A percentile compares a stretch with the other conserved stretches of the same genome.
Conservation (phyloP, 371 early-diverging fungal genomes). For the Rhizopus stolonifer region DNA sequence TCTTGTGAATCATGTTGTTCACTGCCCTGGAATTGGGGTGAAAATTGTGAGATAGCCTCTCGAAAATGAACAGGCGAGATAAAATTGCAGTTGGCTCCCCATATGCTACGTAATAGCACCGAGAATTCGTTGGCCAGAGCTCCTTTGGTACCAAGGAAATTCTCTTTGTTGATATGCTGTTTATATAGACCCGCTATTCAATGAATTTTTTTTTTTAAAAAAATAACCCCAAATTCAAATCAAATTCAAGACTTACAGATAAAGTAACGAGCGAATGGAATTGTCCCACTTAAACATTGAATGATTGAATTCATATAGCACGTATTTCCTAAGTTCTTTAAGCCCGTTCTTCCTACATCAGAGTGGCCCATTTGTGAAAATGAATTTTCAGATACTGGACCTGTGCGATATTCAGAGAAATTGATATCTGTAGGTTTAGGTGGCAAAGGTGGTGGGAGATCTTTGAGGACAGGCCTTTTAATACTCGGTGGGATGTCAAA, state of each 20-base stretch:
- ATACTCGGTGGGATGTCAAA: slow-evolving; percentile 33
- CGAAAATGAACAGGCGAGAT: slow-evolving; percentile 53
- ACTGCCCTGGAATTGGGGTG: slow-evolving; percentile 60
- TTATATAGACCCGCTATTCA: slow-evolving; percentile 71
- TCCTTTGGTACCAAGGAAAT: slow-evolving; percentile 78
- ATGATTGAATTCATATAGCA: slow-evolving; percentile 97
- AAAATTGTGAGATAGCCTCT: slow-evolving; percentile 61
- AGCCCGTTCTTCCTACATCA: slow-evolving; percentile 69
- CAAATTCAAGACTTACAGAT: slow-evolving; percentile 39
- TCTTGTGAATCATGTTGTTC: slow-evolving; percentile 86
- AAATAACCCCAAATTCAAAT: background rate
- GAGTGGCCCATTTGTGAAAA: slow-evolving; percentile 46
- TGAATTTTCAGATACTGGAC: slow-evolving; percentile 17
- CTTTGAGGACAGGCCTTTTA: too few species aligned
- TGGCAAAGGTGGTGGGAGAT: too few species aligned
- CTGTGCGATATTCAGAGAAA: slow-evolving; percentile 16
- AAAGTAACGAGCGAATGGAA: slow-evolving; percentile 82
- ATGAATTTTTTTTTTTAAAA: too few species aligned
- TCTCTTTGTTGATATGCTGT: slow-evolving; percentile 64
- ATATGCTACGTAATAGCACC: slow-evolving; percentile 60
- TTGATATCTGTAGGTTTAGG: slow-evolving; percentile 11
- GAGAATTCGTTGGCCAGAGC: slow-evolving; percentile 65
- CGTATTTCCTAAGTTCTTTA: slow-evolving; percentile 95
- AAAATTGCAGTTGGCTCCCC: slow-evolving; percentile 56
- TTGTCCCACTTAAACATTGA: slow-evolving; percentile 88